Evolutionary conservation across 2,329 filamentous ascomycete species (phyloP), one percentile per base, ranked within the genome.

Genomic region (Colletotrichum coccodes): DNA sequence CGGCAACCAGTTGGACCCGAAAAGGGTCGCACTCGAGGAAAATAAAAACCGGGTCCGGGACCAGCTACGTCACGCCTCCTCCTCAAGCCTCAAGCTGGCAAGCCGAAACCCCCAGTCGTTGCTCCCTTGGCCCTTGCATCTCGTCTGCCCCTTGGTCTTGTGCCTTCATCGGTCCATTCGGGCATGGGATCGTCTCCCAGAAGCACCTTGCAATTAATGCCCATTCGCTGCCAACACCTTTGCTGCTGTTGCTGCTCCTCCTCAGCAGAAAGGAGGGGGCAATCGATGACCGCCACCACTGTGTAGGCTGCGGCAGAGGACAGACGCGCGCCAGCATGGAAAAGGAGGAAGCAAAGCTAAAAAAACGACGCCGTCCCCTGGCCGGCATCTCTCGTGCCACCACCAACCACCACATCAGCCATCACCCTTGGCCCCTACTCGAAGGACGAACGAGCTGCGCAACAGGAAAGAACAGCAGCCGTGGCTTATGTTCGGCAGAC

Each of bases 51-150:
- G 70, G 67, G 54, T 4, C 60, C n/a, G 18, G 18, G 34, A 32
- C 67, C 54, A 70, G 64, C 67, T 67, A 71, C 70, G 70, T 71
- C 70, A 71, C 70, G 67, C 36, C 59, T 52, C 53, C 58, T 49
- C 66, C 46, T 28, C n/a, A 34, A 28, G 30, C 47, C 16, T 50
- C 28, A 21, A 50, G 28, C 28, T 50, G 28, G 28, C 65, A 52
- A 62, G 52, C 47, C 61, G 54, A 60, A 68, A 56, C 61, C 64
- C 63, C 61, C 61, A 40, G 54, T 65, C 61, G 40, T 36, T 57
- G 54, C 49, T 60, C 54, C n/a, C 66, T 66, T 59, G 59, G 62
- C 60, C 70, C 70, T 70, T 67, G 70, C 66, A 67, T 60, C 56
- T 65, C 54, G 66, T 38, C 40, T 57, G 49, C 61, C 66, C 66